Evolutionary conservation across 805 yeast species (phyloP).

Genomic region (Zygosaccharomyces pseudorouxii): DNA sequence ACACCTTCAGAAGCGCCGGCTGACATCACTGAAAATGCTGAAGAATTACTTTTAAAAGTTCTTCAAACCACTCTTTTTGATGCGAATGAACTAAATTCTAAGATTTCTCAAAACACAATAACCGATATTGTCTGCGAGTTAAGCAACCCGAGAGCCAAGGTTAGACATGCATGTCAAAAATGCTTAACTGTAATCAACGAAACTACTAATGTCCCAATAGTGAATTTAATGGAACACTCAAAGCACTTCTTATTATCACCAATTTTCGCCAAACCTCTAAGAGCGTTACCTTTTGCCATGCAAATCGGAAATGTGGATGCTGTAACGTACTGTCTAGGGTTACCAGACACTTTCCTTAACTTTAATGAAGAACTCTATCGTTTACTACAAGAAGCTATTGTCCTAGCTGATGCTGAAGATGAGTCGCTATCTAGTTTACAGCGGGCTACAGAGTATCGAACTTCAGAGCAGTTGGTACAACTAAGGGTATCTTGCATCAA

Average conservation of each 20-base stretch:
- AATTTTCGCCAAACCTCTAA: slow-evolving; percentile 90
- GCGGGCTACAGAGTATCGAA: slow-evolving; percentile 77
- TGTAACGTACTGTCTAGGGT: slow-evolving; percentile 79
- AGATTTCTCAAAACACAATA: slow-evolving; percentile 73
- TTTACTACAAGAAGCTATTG: slow-evolving; percentile 81
- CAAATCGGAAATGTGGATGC: slow-evolving; percentile 98
- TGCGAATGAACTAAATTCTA: slow-evolving; percentile 51
- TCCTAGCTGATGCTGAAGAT: slow-evolving; percentile 95
- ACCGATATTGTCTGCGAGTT: slow-evolving; percentile 91
- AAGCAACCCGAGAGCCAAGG: slow-evolving; percentile 80
- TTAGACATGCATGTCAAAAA: slow-evolving; percentile 74
- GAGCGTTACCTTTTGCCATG: slow-evolving; percentile 98
- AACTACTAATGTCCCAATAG: slow-evolving; percentile 61
- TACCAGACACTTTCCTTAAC: slow-evolving; percentile 74
- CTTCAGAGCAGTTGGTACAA: slow-evolving; percentile 82
- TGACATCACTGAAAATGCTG: slow-evolving; percentile 68
- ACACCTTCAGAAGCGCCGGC: slow-evolving; percentile 85
- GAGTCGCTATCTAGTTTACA: slow-evolving; percentile 88
- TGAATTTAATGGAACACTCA: slow-evolving; percentile 76
- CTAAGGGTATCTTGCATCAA: slow-evolving; percentile 86
- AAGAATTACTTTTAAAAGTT: slow-evolving; percentile 57
- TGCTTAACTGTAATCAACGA: slow-evolving; percentile 65
- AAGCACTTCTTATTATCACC: slow-evolving; percentile 82
- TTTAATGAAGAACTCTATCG: slow-evolving; percentile 88
- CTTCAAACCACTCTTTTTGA: slow-evolving; percentile 61